Evolutionary conservation across 2,329 filamentous ascomycete species (phyloP), one percentile per base, ranked within the genome.

Genomic region (Fusarium luffae): DNA sequence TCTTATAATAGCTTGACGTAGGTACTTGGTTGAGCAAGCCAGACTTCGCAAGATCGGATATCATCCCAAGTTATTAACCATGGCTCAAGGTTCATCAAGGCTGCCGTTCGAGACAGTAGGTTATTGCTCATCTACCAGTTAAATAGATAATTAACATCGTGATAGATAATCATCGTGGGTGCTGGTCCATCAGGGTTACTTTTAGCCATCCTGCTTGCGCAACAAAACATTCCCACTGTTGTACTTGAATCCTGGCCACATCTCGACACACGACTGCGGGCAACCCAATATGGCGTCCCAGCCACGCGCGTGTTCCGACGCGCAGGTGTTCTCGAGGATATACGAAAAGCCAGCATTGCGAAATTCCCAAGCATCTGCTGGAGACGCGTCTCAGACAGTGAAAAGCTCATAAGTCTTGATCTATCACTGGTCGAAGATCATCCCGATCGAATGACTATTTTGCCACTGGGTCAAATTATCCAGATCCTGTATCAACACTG

Each of bases 391-490:
- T 48, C 54, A 14, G 54, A 61, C 11, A 28, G 46, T 3, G 16
- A 59, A 30, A 60, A 58, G 18, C 11, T 60, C 2, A 60, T 61
- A 5, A 43, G 58, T 23, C 54, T 61, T 2, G 43, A 61, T 1
- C 54, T 61, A 0, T 61, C 54, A 4, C 58, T 61, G 3, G 58
- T 61, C 2, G 54, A 61, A 11, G 58, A 61, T 27, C 34, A 61
- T 28, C 43, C 54, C 7, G 58, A 61, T 43, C 43, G 54, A 9
- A 61, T 59, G 58, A 59, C 58, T 0, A 61, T 61, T 0, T 18
- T 59, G 0, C 54, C 58, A 3, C 54, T 61, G 2, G 58, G 58
- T 0, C 42, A 61, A 19, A 61, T 61, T 1, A 59, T 61, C 9
- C 27, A 61, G 18, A 59, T 61, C 1, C 5, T 61, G 1, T 43